Evolutionary conservation across 2,329 filamentous ascomycete species (phyloP), one percentile per base, ranked within the genome.

Genomic region (Trichoderma sp.): DNA sequence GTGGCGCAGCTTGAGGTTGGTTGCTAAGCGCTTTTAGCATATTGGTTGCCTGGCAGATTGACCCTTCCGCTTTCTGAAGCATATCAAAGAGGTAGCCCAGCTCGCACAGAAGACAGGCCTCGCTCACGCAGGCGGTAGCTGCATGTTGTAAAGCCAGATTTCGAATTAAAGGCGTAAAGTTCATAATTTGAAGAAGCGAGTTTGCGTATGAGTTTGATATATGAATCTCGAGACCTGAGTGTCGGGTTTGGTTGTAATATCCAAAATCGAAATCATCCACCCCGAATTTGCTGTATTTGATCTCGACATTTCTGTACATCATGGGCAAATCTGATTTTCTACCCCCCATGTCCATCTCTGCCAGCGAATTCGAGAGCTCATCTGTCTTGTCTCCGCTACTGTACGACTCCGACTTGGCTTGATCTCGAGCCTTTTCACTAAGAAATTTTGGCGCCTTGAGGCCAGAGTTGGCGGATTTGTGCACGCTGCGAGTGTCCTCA

Each of bases 181-280:
- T 91, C 79, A 97, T 89, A 2, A 99, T 85, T 77, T 99, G 95
- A 37, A 99, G 83, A 5, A 99, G 85, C 0, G 95, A 87, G 73
- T 99, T 99, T 66, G 94, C 92, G 75, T 98, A 99, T 2, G 94
- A 97, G 77, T 99, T 98, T 50, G 93, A 88, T 69, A 99, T 97
- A 76, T 99, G 94, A 54, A 92, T 99, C 78, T 99, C 94, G 45
- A 99, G 83, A 0, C 95, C 95, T 10, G 95, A 97, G 76, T 93
- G 97, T 27, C 83, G 84, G 1, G 96, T 98, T 76, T 92, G 93
- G 79, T 99, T 99, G 83, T 96, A 99, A 74, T 81, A 92, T 89
- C 91, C 91, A 80, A 99, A 99, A 78, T 99, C 95, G 77, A 99
- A 99, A 78, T 99, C 96, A 74, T 98, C 94, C n/a, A 99, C 93